Evolutionary conservation across 2,329 filamentous ascomycete genomes (phyloP).

Genomic region (Cryphonectria naterciae): DNA sequence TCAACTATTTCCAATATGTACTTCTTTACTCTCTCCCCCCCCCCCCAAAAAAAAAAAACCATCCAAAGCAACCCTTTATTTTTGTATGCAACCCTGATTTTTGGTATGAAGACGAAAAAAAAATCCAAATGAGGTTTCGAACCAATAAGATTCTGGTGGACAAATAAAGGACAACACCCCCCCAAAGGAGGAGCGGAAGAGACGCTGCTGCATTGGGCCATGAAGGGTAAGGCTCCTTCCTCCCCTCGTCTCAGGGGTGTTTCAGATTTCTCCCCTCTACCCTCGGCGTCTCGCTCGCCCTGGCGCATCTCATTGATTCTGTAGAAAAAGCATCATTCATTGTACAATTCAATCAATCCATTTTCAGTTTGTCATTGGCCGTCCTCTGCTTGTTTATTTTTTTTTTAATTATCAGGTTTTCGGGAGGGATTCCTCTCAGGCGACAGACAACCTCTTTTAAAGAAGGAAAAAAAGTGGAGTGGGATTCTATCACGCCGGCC

Average conservation of each 20-base stretch:
- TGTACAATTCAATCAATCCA: background rate
- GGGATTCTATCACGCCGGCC: too few species aligned
- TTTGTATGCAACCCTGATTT: too few species aligned
- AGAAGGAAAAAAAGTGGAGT: too few species aligned
- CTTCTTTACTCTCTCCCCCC: too few species aligned
- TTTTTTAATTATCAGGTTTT: background rate
- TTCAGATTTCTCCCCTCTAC: constrained; percentile 28
- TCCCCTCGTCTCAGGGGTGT: constrained; percentile 35
- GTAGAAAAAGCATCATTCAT: background rate
- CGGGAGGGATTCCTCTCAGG: background rate
- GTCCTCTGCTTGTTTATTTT: background rate
- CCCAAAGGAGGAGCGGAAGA: background rate
- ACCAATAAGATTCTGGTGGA: too few species aligned
- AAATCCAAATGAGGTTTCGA: too few species aligned
- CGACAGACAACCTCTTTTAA: too few species aligned
- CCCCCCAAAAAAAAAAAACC: too few species aligned
- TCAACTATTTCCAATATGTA: background rate
- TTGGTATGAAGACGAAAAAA: too few species aligned
- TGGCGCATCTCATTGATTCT: background rate
- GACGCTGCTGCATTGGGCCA: background rate
- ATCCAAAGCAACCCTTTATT: too few species aligned
- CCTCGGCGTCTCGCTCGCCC: background rate
- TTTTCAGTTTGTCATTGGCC: background rate
- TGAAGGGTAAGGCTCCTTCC: background rate
- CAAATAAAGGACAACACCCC: background rate